These are phyloP conservation scores for Lachnellula subtilissima DNA, from an alignment of 2,329 filamentous ascomycete species.

Conservation along the genomic window DNA sequence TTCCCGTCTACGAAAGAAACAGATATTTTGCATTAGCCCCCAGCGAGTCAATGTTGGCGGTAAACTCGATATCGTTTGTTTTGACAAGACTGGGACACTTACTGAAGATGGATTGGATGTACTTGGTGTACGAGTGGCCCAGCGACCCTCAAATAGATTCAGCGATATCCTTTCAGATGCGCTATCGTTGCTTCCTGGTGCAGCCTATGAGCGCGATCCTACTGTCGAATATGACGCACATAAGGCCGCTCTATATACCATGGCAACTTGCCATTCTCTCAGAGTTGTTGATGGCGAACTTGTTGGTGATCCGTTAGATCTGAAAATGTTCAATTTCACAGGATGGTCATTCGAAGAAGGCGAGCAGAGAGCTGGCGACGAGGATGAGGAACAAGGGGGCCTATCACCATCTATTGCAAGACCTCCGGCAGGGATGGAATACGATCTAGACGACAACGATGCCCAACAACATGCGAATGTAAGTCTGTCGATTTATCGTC, in stretches of 20 bases:
- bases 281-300: conserved; percentile 82
- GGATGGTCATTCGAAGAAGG: conserved; percentile 90
- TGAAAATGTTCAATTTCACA: conserved; percentile 99
- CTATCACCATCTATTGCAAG: conserved; percentile 85
- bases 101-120: conserved; percentile 96
- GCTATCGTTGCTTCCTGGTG: conserved; percentile 49
- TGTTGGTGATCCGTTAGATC: conserved; percentile 86
- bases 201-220: conserved; percentile 52
- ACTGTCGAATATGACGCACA: conserved; percentile 55
- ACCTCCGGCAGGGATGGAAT: conserved; percentile 62
- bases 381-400: conserved; percentile 68
- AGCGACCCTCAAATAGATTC: conserved; percentile 58
- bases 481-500: conserved; percentile 14
- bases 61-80: conserved; percentile 93
- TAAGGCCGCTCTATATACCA: conserved; percentile 78
- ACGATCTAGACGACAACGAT: conserved; percentile 48
- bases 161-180: conserved; percentile 69
- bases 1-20: conserved; percentile 75
- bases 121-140: conserved; percentile 77
- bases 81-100: conserved; percentile 97
- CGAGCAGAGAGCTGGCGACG: conserved; percentile 58
- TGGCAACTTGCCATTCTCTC: conserved; percentile 95
- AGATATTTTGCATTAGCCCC: conserved; percentile 96
- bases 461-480: conserved; percentile 27
- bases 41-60: conserved; percentile 95